Base-by-base conservation (phyloP, 257 asterid genomes). In the Nicotiana knightiana region DNA sequence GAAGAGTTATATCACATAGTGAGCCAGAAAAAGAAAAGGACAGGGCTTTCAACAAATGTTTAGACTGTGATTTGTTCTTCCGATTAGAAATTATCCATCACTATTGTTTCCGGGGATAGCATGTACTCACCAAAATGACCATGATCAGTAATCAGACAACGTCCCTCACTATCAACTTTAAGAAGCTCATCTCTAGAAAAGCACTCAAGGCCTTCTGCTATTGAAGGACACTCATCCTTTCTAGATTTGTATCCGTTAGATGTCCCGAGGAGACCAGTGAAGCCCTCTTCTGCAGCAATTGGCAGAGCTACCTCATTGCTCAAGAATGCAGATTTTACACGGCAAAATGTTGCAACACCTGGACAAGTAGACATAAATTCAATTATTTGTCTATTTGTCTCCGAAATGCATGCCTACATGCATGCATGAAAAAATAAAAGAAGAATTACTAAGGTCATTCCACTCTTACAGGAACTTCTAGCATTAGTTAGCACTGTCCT, bases 291-390 rank as follows among this genome's bases (percentile, higher is more conserved):
- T 4, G 97, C 99, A 64, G 90, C 85, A 82, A 94, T 87, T 57
- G 98, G 99, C 87, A 96, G 83, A 51, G 97, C 93, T 59, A 87
- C 97, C 87, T 96, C 98, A 83, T 89, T 77, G 66, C 93, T 92
- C 5, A 89, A 89, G 86, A 94, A 92, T 73, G 94, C 97, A 57
- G 96, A 92, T 83, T 88, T 93, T 78, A 94, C 97, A 37, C 94
- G 96, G 81, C 98, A 96, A 89, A 96, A 93, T 68, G 99, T 96
- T 5, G 97, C 99, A 82, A 96, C 98, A 78, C 99, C 99, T 96
- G 83, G 67, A 80, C 24, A 82, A 66, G 67, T 83, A 75, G 26
- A 75, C 63, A 73, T 48, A 48, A 51, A 26, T 2, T 7, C 46
- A 0, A 75, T 15, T 13, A 30, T 26, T 26, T 73, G 62, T 48